Evolutionary conservation across 179 eudicot genomes (phyloP), one percentile per base, ranked within the genome.

Genomic region (Silene vulgaris): DNA sequence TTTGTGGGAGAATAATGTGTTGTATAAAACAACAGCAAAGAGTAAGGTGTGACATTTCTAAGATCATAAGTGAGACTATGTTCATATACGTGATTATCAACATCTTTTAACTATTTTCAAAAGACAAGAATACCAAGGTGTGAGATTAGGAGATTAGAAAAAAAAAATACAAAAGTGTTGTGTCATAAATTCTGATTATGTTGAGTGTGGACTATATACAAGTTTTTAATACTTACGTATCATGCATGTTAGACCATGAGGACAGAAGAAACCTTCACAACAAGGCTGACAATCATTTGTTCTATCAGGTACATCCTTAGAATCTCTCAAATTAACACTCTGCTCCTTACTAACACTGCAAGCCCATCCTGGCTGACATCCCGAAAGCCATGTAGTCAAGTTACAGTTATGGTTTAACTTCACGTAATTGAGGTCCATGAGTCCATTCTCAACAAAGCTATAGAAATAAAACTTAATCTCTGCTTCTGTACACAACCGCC

Each of bases 331-430:
- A 80, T 88, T 87, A 40, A 86, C 81, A 1, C 80, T 60, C 13
- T 40, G 78, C 8, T 81, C 64, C 19, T 74, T 54, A 56, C 75
- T 85, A 69, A 63, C 76, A 54, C 82, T 84, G 77, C 97, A 90
- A 11, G 97, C 90, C 98, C 98, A 93, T 50, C 98, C 98, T 30
- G 98, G 97, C 86, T 93, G 90, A 65, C 97, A 93, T 69, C 97
- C 98, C 56, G 89, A 63, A 69, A 82, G 80, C 95, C 92, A 90
- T 2, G 89, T 79, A n/a, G 90, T 84, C 81, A 85, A 65, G 73
- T 93, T 93, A 74, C 98, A 91, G 69, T 91, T 93, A 72, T 60
- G 82, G 78, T 90, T 90, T 23, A 86, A 89, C 69, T 80, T 86
- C 59, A 90, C 76, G 72, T 74, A 84, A 79, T 76, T 70, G 32